A percentile compares a stretch with the other conserved stretches of the same genome.
Evolutionary conservation across 768 basidiomycete genomes (phyloP).

Genomic region (Pleurotus salmoneostramineus): DNA sequence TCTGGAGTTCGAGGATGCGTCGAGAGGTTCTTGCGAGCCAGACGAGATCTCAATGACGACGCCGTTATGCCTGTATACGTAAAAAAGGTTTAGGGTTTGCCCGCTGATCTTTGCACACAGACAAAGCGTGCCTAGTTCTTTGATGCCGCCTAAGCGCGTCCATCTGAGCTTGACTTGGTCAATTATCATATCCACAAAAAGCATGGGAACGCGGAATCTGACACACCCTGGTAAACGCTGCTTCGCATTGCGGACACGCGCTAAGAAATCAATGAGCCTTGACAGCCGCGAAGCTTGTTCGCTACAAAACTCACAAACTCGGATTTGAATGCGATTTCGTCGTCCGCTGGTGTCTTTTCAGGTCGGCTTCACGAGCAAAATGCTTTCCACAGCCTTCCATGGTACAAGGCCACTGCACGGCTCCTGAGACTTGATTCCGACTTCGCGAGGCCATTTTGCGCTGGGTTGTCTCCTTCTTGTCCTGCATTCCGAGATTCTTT

Average conservation of each 20-base stretch:
- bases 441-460: conserved; percentile 22
- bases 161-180: conserved; percentile 41
- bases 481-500: conserved; percentile 13
- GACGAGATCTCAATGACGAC: conserved; percentile 52
- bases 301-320: conserved; percentile 50
- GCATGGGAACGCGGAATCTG: conserved; percentile 1
- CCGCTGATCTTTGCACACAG: too few species aligned
- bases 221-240: conserved; percentile 74
- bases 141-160: conserved; percentile 79
- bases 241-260: conserved; percentile 76
- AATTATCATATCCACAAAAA: not conserved
- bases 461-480: conserved; percentile 20
- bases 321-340: conserved; percentile 75
- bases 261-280: conserved; percentile 27
- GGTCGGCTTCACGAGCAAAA: conserved; percentile 78
- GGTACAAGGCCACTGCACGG: conserved; percentile 76
- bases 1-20: conserved; percentile 38
- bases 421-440: conserved; percentile 47
- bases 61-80: conserved; percentile 65
- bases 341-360: conserved; percentile 78
- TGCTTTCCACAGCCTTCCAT: conserved; percentile 81
- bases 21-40: conserved; percentile 27
- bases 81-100: too few species aligned
- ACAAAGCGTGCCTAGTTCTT: conserved; percentile 59
- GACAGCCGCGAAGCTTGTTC: conserved; percentile 10